phyloP scores from a whole-genome alignment of 495 filamentous ascomycete species.

The Podospora pseudoanserina region DNA sequence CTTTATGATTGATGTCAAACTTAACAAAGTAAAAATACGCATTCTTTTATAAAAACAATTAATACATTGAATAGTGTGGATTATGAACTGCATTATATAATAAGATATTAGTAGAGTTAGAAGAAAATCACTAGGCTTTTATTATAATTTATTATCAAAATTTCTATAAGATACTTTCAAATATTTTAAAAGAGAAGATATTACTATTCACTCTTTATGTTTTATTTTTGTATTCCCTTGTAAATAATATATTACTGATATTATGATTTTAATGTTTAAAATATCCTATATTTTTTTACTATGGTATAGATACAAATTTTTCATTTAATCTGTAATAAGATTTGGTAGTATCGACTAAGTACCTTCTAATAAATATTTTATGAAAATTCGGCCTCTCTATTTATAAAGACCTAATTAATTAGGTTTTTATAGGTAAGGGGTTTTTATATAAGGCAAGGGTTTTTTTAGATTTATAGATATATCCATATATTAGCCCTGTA shows the following conservation, averaged over 20 bases:
- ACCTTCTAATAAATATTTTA: neutral
- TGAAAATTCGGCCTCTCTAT: too few species aligned
- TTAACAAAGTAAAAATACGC: too few species aligned
- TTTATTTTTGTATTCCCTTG: neutral
- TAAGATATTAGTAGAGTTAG: too few species aligned
- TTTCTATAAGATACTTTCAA: neutral
- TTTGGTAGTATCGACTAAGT: neutral
- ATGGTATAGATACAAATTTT: neutral
- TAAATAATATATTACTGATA: neutral
- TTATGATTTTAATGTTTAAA: neutral
- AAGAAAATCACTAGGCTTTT: too few species aligned
- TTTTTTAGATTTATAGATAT: too few species aligned
- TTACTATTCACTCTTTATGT: neutral
- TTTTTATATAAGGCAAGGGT: too few species aligned
- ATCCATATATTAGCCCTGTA: neutral
- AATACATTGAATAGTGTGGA: too few species aligned
- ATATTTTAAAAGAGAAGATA: neutral
- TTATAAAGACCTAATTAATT: neutral
- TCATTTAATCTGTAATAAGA: neutral
- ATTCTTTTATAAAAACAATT: too few species aligned
- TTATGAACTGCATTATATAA: too few species aligned
- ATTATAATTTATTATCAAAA: neutral
- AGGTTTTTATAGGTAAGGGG: neutral
- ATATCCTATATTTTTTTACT: neutral
- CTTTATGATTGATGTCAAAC: too few species aligned